Evolutionary conservation across 2,329 filamentous ascomycete genomes (phyloP).

Genomic region (Cryphonectria naterciae): DNA sequence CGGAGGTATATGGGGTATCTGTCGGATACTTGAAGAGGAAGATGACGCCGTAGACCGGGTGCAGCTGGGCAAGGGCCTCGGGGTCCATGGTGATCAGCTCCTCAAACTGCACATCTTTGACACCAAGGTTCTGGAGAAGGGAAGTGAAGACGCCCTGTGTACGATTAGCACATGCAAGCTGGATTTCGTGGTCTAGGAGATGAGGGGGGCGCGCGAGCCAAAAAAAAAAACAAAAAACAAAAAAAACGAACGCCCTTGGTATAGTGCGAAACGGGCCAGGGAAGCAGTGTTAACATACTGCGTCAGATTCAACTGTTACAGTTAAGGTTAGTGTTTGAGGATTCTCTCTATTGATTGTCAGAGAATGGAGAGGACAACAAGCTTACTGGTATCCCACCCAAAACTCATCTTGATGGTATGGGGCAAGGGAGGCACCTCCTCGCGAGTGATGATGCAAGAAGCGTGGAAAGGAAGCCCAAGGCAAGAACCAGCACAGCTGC

Average conservation of each 20-base stretch:
- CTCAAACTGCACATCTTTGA: constrained; percentile 94
- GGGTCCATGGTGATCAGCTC: constrained; percentile 90
- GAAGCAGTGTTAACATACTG: constrained; percentile 60
- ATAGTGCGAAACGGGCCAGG: constrained; percentile 34
- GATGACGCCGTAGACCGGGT: constrained; percentile 90
- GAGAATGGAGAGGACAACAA: neutral
- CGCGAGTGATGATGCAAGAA: neutral
- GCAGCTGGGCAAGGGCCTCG: constrained; percentile 69
- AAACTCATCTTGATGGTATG: constrained; percentile 62
- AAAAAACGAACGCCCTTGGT: neutral
- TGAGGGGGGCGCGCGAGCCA: neutral
- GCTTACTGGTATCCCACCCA: constrained; percentile 89
- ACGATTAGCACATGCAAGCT: constrained; percentile 31
- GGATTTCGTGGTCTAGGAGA: constrained; percentile 34
- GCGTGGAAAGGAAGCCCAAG: neutral
- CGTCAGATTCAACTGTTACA: constrained; percentile 80
- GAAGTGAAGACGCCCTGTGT: constrained; percentile 91
- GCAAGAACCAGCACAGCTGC: neutral
- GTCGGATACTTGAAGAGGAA: constrained; percentile 98
- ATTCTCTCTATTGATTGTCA: neutral
- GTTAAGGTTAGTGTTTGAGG: neutral
- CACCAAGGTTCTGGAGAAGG: constrained; percentile 87
- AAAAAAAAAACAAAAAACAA: too few species aligned
- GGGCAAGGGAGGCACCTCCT: neutral
- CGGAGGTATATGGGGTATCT: constrained; percentile 62